These are phyloP conservation scores for Dalbergia cultrata DNA, from an alignment of 306 rosid genomes.

Conservation along the genomic window DNA sequence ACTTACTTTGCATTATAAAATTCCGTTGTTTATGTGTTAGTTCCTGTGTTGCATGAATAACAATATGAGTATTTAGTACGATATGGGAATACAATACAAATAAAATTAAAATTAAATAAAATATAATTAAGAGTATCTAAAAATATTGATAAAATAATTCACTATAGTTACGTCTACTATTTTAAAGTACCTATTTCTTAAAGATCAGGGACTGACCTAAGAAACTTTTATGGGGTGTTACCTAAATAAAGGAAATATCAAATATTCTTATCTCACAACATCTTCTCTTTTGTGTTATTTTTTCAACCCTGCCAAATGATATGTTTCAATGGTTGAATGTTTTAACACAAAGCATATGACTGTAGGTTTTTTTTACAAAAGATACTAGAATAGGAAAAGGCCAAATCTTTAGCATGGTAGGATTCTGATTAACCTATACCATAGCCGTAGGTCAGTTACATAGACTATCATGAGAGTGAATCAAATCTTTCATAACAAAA, in stretches of 20 bases:
- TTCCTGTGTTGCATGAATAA: background rate
- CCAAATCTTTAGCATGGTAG: constrained; percentile 38
- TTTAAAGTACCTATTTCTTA: background rate
- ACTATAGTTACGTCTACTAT: too few species aligned
- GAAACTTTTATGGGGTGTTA: background rate
- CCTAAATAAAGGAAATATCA: background rate
- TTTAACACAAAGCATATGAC: background rate
- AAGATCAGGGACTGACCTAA: constrained; percentile 19
- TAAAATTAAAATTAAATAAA: too few species aligned
- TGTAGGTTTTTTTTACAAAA: background rate
- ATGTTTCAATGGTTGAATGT: background rate
- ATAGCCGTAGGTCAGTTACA: constrained; percentile 34
- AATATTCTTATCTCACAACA: constrained; percentile 1
- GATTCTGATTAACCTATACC: constrained; percentile 5
- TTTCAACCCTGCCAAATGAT: background rate
- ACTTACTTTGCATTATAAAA: constrained; percentile 44
- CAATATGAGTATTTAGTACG: too few species aligned
- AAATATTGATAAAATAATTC: too few species aligned
- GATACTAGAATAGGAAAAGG: background rate
- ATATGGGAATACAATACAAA: too few species aligned
- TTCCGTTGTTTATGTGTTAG: constrained; percentile 33
- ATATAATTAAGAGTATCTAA: too few species aligned
- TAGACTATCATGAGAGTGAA: constrained; percentile 43
- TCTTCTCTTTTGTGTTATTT: background rate
- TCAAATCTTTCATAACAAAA: constrained; percentile 48